Conservation (phyloP, 1,284 basidiomycete genomes). For the Naganishia sp. region DNA sequence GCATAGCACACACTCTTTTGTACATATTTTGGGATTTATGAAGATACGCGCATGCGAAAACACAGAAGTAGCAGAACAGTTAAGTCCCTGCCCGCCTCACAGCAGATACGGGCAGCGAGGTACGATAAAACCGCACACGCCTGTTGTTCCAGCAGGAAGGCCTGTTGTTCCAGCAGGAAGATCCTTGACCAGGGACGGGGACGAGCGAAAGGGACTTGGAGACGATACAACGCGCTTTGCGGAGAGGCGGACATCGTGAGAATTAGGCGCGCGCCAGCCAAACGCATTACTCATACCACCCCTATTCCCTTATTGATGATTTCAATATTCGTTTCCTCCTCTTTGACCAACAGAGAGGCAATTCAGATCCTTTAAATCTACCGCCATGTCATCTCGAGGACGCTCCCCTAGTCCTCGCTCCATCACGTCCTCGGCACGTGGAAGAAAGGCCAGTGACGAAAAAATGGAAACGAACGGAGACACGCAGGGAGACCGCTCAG, state of each 20-base stretch:
- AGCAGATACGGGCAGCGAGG: too few species aligned
- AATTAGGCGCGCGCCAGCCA: background rate
- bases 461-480: conserved; percentile 7
- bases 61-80: background rate
- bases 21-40: conserved; percentile 19
- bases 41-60: background rate
- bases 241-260: background rate
- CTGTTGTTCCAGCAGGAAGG: too few species aligned
- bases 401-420: conserved; percentile 26
- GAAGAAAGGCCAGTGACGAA: conserved; percentile 1
- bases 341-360: too few species aligned
- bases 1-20: conserved; percentile 13
- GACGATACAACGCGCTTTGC: background rate
- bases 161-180: too few species aligned
- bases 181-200: too few species aligned
- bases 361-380: too few species aligned
- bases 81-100: too few species aligned
- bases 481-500: conserved; percentile 11
- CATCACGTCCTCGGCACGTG: conserved; percentile 19
- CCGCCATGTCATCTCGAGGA: conserved; percentile 20
- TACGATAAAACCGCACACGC: too few species aligned
- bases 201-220: too few species aligned
- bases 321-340: background rate
- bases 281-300: conserved; percentile 1
- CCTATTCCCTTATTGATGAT: too few species aligned